A percentile compares a stretch with the other conserved stretches of the same genome.
Evolutionary conservation across 352 stramenopile species (phyloP).

Genomic region (Globisporangium acanthophoron): DNA sequence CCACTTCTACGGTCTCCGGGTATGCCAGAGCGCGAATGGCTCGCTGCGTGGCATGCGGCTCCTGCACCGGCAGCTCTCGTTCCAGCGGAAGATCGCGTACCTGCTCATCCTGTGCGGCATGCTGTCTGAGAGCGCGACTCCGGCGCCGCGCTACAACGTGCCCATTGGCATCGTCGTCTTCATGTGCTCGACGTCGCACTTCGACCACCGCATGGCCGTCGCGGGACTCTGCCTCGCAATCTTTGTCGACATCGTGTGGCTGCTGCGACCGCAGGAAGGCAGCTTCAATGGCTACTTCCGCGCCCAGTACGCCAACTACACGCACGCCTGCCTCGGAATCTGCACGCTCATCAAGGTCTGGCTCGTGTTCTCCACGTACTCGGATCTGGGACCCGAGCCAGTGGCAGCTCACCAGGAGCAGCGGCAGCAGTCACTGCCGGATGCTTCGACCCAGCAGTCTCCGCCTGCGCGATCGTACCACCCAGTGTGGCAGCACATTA

Average conservation of each 20-base stretch:
- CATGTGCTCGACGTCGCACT: conserved; percentile 19
- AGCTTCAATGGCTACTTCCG: conserved; percentile 64
- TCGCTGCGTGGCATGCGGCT: conserved; percentile 5
- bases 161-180: conserved; percentile 54
- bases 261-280: conserved; percentile 55
- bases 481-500: conserved; percentile 44
- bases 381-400: conserved; percentile 27
- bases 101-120: conserved; percentile 49
- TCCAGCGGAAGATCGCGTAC: conserved; percentile 56
- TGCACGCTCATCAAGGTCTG: conserved; percentile 58
- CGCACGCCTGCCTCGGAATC: conserved; percentile 38
- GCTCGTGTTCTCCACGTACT: conserved; percentile 67
- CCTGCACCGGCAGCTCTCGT: conserved; percentile 31
- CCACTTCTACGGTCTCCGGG: conserved; percentile 13
- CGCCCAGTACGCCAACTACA: conserved; percentile 33
- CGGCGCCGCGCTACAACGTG: conserved; percentile 65
- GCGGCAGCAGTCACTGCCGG: background rate
- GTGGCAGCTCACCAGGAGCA: background rate
- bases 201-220: conserved; percentile 54
- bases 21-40: background rate
- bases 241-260: conserved; percentile 52
- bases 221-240: conserved; percentile 40
- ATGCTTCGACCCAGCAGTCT: background rate
- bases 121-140: conserved; percentile 55
- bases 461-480: conserved; percentile 13